Base-by-base conservation (phyloP, 2,329 filamentous ascomycete species). In the Fusarium pseudocircinatum region DNA sequence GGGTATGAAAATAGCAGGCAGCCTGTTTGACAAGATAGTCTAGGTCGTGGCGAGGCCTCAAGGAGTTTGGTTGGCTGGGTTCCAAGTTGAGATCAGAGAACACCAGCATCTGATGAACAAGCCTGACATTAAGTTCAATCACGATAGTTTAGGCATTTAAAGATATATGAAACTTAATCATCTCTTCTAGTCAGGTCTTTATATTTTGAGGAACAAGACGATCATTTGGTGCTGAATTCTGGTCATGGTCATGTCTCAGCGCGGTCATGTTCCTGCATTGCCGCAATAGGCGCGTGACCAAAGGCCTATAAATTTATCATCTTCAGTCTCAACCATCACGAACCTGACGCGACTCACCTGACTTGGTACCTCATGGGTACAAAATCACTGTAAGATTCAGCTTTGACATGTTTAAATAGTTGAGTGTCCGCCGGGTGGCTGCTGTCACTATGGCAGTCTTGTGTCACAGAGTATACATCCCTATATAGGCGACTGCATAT, bases 241-340 rank as follows among this genome's bases (percentile, higher is more conserved):
- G 68, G 63, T 72, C 71, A 74, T 64, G 54, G 53, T 22, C 16
- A 63, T 74, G 71, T 74, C 71, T 73, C 70, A 67, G 37, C 28
- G 59, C 59, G 71, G 71, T 74, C 71, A 74, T 74, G 67, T 74
- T 72, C 71, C 71, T 74, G 71, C 67, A 69, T 73, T 67, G 59
- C 67, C 67, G 43, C 40, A 52, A 60, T 32, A 49, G 50, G 54
- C 71, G 67, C 71, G 71, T 74, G 71, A 74, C 71, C 63, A 56
- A 13, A 39, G 53, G 34, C 37, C 47, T 53, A 36, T n/a, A 30
- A 69, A 43, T 56, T 14, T 28, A 74, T 74, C 71, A 73, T 74
- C 58, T 44, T 74, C 47, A 11, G 63, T 72, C 52, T 72, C 56
- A 74, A 52, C 67, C 52, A 57, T 69, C 71, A 36, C 71, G 68